Conservation (phyloP, 306 rosid genomes). For the Psophocarpus tetragonolobus region DNA sequence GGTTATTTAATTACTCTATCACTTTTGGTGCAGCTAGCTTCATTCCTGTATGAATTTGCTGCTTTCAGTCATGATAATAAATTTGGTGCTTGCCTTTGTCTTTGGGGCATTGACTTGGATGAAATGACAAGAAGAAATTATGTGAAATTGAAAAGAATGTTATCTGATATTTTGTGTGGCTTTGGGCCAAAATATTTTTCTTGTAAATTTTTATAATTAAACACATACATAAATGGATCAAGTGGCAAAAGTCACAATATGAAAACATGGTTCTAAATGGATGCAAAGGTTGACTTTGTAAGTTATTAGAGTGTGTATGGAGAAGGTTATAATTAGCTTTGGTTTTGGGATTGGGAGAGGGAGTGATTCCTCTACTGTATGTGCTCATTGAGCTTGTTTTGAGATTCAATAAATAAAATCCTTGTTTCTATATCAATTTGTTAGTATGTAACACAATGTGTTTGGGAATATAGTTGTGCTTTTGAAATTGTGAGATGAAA, state of each 20-base stretch:
- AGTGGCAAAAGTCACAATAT: background rate
- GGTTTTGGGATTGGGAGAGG: background rate
- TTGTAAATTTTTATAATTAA: background rate
- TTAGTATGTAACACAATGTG: too few species aligned
- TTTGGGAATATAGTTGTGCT: too few species aligned
- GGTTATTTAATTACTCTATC: background rate
- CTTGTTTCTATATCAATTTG: too few species aligned
- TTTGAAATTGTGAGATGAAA: too few species aligned
- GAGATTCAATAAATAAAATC: too few species aligned
- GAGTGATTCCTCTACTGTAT: background rate
- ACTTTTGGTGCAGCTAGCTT: slow-evolving; percentile 11
- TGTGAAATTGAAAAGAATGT: slow-evolving; percentile 8
- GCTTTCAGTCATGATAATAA: slow-evolving; percentile 9
- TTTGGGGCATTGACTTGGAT: background rate
- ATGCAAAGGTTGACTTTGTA: background rate
- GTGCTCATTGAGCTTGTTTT: too few species aligned
- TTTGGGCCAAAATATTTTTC: background rate
- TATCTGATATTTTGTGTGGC: background rate
- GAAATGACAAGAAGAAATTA: background rate
- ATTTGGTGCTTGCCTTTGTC: slow-evolving; percentile 16
- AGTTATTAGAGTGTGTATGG: background rate
- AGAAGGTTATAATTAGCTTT: background rate
- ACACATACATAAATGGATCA: background rate
- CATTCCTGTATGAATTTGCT: slow-evolving; percentile 8
- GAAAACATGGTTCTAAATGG: background rate